These are phyloP conservation scores for Chromosphaera perkinsii DNA, from an alignment of 208 protist species.

Conservation along the genomic window DNA sequence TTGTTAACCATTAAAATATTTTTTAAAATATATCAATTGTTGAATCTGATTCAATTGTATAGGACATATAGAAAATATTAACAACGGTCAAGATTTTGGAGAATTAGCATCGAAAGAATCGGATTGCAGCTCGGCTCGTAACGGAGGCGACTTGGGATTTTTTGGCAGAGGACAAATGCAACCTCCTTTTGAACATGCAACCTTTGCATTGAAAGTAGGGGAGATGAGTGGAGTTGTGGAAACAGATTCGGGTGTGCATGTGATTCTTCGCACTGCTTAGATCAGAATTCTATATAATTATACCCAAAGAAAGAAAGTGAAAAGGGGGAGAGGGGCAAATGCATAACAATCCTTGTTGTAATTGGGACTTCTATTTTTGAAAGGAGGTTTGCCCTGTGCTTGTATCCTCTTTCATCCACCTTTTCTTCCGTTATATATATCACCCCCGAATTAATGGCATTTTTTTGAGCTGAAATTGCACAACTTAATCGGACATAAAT, in stretches of 20 bases:
- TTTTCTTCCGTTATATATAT: no score
- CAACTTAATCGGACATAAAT: no score
- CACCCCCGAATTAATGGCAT: no score
- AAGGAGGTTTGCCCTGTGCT: no score
- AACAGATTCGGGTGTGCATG: slow-evolving; percentile 43
- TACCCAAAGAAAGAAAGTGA: no score
- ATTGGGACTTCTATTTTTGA: no score
- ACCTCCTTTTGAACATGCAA: not conserved
- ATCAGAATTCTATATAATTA: no score
- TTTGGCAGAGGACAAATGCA: slow-evolving; percentile 56
- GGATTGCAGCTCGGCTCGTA: slow-evolving; percentile 44
- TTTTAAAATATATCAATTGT: not conserved
- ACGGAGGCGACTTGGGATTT: slow-evolving; percentile 43
- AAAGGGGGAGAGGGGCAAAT: no score
- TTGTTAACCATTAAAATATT: not conserved
- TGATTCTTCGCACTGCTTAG: slow-evolving; percentile 43
- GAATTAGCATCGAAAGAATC: slow-evolving; percentile 34
- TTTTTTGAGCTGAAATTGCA: no score
- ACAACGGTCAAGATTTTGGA: slow-evolving; percentile 33
- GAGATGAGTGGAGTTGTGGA: slow-evolving; percentile 34
- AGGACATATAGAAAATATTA: slow-evolving; percentile 32
- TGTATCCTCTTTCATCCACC: no score
- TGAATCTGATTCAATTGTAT: slow-evolving; percentile 2
- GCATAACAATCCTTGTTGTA: no score
- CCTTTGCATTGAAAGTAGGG: slow-evolving; percentile 33